Evolutionary conservation across 140 eudicot genomes (phyloP).

Genomic region (Bidens hawaiensis): DNA sequence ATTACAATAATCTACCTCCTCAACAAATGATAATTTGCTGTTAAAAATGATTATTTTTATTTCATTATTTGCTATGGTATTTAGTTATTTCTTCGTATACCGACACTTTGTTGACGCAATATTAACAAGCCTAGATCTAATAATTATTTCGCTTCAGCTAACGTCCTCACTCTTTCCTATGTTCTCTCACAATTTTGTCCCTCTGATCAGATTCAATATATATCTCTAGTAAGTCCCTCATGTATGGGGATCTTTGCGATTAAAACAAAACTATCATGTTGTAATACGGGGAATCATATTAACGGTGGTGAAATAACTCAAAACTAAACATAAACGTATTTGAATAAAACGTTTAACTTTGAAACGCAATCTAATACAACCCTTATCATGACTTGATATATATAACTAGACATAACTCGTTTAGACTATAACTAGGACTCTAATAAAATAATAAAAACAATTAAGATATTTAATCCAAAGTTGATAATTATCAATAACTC

Average conservation of each 20-base stretch:
- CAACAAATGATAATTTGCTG: background rate
- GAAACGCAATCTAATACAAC: too few relatives aligned
- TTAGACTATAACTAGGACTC: too few relatives aligned
- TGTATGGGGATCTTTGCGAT: background rate
- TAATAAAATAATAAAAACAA: too few relatives aligned
- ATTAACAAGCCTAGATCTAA: constrained; percentile 22
- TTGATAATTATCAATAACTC: too few relatives aligned
- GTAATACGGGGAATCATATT: too few relatives aligned
- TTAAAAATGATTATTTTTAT: too few relatives aligned
- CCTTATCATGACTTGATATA: too few relatives aligned
- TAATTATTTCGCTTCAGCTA: constrained; percentile 23
- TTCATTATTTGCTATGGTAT: background rate
- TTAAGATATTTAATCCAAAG: too few relatives aligned
- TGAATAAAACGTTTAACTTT: too few relatives aligned
- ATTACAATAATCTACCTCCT: background rate
- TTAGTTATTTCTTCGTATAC: constrained; percentile 16
- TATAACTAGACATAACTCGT: too few relatives aligned
- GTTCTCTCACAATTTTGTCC: background rate
- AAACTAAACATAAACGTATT: too few relatives aligned
- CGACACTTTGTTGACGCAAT: constrained; percentile 19
- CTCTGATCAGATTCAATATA: constrained; percentile 17
- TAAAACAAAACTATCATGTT: background rate
- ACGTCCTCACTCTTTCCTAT: constrained; percentile 7
- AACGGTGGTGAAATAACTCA: too few relatives aligned
- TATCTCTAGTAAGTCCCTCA: constrained; percentile 1